These are phyloP conservation scores for Trichoderma pleuroti DNA, from an alignment of 2,329 filamentous ascomycete species.

Conservation along the genomic window DNA sequence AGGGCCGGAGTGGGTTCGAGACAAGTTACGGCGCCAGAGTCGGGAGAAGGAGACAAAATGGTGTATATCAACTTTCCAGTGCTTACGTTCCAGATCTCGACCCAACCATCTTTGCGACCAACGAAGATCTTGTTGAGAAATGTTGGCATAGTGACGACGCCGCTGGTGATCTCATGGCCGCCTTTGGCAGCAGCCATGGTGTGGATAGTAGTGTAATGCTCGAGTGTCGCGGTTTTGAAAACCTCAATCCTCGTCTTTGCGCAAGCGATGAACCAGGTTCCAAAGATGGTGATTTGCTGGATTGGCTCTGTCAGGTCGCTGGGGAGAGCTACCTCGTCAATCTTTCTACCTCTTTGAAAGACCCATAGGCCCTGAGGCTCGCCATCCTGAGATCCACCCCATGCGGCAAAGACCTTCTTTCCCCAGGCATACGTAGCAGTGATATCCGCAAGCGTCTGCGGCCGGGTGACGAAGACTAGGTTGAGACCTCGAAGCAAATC, in stretches of 20 bases:
- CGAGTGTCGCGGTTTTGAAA: constrained; percentile 78
- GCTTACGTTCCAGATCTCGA: constrained; percentile 97
- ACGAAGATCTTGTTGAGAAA: constrained; percentile 95
- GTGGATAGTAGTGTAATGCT: constrained; percentile 85
- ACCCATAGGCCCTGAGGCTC: constrained; percentile 74
- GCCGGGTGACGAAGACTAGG: constrained; percentile 87
- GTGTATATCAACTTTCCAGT: constrained; percentile 90
- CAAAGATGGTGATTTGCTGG: constrained; percentile 75
- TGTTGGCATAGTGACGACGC: constrained; percentile 84
- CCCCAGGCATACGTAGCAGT: constrained; percentile 88
- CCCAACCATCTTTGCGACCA: constrained; percentile 78
- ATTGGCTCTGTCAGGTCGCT: constrained; percentile 65
- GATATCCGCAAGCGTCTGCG: constrained; percentile 80
- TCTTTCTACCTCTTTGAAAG: constrained; percentile 85
- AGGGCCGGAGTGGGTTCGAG: constrained; percentile 80
- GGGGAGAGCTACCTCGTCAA: constrained; percentile 70
- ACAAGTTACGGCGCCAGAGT: constrained; percentile 79
- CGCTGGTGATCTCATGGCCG: constrained; percentile 69
- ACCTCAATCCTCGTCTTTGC: constrained; percentile 74
- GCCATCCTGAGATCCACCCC: constrained; percentile 60
- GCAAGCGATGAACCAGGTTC: constrained; percentile 85
- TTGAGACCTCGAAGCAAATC: constrained; percentile 87
- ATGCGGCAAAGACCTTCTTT: constrained; percentile 82
- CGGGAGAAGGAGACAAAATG: constrained; percentile 69
- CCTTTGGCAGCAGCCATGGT: constrained; percentile 54